Evolutionary conservation across 768 basidiomycete genomes (phyloP), one percentile per base, ranked within the genome.

Genomic region (Mrakia gelida): DNA sequence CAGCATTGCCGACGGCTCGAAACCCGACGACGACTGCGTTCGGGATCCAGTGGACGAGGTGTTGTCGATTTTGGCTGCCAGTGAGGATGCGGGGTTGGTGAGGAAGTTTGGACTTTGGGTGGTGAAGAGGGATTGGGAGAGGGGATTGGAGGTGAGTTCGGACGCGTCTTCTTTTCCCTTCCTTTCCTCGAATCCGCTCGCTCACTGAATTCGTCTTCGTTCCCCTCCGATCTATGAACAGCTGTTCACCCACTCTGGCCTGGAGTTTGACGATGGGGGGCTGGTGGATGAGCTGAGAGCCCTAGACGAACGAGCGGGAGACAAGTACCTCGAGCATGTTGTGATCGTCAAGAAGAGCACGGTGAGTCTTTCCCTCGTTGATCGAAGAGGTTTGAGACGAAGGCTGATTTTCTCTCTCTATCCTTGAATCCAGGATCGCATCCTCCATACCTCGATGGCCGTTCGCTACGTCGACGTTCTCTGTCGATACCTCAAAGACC

Each of bases 91-190:
- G 34, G 81, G 85, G 3, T 81, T 94, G 73, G 88, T 89, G 6
- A 90, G 91, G 79, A 87, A 88, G 73, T 95, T 94, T 90, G 91
- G 89, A 3, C 84, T 92, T 11, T 96, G 95, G 94, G 84, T 97
- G 30, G 87, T 90, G 3, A 88, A 88, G 80, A 87, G 88, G 54
- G 90, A 92, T 83, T 86, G 89, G 0, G 90, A 91, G 34, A 88
- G 87, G 63, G 93, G 91, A 6, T 83, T 97, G 34, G 89, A 90
- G 86, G 84, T 84, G 76, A 78, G 93, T 92, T 49, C 41, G 38
- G 38, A 3, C 38, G 38, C 8, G 38, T 8, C 38, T 38, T 68
- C 82, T 81, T 59, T n/a, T n/a, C n/a, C n/a, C n/a, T n/a, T n/a
- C n/a, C n/a, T n/a, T 52, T 28, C 41, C 43, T 68, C 63, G 16